A percentile compares a stretch with the other conserved stretches of the same genome.
Conservation (phyloP, 2,329 filamentous ascomycete genomes). For the Acephala macrosclerotiorum region DNA sequence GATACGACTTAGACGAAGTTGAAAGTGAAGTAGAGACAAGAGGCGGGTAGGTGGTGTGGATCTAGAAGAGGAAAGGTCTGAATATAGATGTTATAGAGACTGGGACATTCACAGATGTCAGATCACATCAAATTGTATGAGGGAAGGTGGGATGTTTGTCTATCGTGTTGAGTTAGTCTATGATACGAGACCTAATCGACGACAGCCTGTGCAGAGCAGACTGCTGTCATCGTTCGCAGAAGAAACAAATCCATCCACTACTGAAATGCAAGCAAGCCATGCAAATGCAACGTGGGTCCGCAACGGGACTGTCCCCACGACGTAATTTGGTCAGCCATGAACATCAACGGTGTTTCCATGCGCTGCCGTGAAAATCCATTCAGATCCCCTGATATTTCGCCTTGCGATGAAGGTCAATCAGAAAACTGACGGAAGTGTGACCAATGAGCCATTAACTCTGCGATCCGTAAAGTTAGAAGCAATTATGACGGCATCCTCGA, state of each 20-base stretch:
- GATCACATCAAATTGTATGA: not conserved
- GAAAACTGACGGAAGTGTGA: slow-evolving; percentile 17
- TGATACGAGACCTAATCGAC: slow-evolving; percentile 27
- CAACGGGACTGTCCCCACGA: slow-evolving; percentile 20
- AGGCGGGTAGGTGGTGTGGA: not conserved
- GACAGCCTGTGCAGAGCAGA: slow-evolving; percentile 19
- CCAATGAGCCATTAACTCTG: slow-evolving; percentile 22
- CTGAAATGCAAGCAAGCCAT: slow-evolving; percentile 17
- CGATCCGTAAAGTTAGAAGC: slow-evolving; percentile 30
- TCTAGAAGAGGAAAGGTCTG: not conserved
- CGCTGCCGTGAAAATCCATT: slow-evolving; percentile 4
- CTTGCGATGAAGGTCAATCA: slow-evolving; percentile 15
- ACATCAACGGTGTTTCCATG: slow-evolving; percentile 2
- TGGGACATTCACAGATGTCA: not conserved
- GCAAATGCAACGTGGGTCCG: slow-evolving; percentile 7
- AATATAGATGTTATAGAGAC: not conserved
- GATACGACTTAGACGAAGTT: too few relatives aligned
- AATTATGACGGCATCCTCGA: slow-evolving; percentile 53
- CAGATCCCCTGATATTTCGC: slow-evolving; percentile 10
- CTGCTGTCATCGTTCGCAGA: slow-evolving; percentile 24
- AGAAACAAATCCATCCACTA: slow-evolving; percentile 25
- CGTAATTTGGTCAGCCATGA: slow-evolving; percentile 4
- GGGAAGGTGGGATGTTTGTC: not conserved
- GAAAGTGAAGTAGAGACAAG: not conserved
- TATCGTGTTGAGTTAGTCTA: slow-evolving; percentile 35